Base-by-base conservation (phyloP, 106 monocot species). In the Agapanthus africanus region DNA sequence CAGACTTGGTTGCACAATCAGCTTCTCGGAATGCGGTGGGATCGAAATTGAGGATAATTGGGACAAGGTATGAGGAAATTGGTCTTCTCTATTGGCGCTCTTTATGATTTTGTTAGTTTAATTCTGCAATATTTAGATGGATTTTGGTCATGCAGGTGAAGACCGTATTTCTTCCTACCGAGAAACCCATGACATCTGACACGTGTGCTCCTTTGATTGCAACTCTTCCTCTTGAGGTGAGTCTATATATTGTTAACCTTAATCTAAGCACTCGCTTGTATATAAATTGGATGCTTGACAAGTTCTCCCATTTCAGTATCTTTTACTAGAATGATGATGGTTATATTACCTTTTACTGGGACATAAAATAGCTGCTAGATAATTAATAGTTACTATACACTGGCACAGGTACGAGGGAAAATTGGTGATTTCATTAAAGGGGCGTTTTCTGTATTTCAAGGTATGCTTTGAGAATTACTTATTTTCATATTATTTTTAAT, bases 21-120 rank as follows among this genome's bases (percentile, higher is more conserved):
- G 92, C 70, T 99, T 99, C 77, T 99, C 92, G 0, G 92, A 99
- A 34, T 99, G 97, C 39, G 97, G 97, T 18, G 97, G 97, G n/a
- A 92, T 99, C 71, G 97, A 99, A 65, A 99, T 99, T 18, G 97
- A 99, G 54, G 92, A 92, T 75, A 99, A 99, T 31, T 99, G 97
- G 97, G 89, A 99, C 37, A 99, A 99, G 89, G 84, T 89, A 31
- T 60, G n/a, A n/a, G n/a, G n/a, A n/a, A n/a, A n/a, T n/a, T n/a
- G n/a, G n/a, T n/a, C n/a, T n/a, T n/a, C n/a, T n/a, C n/a, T n/a
- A n/a, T n/a, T n/a, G 32, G 7, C 54, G 0, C 13, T 56, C 35
- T 54, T 60, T 34, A n/a, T n/a, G n/a, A 8, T 51, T 54, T 54
- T 15, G 68, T 32, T 7, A 11, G 0, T 44, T n/a, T 57, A n/a